These are phyloP conservation scores for Sonneratia caseolaris DNA, from an alignment of 345 rosid species.

Conservation along the genomic window DNA sequence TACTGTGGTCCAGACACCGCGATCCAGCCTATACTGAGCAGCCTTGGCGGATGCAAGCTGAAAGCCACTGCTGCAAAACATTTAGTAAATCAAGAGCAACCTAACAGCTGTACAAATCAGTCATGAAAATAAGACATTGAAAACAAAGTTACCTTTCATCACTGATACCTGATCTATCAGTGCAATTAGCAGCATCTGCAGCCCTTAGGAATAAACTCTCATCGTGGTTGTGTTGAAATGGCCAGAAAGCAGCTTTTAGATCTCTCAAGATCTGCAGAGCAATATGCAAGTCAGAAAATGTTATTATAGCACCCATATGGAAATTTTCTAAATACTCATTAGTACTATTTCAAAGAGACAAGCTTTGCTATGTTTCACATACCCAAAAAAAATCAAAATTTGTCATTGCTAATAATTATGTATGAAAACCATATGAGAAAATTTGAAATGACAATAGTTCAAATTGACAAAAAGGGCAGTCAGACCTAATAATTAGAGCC, in stretches of 20 bases:
- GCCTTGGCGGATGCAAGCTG: constrained; percentile 56
- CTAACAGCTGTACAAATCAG: neutral
- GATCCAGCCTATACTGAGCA: constrained; percentile 43
- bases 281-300: neutral
- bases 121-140: neutral
- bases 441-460: too few relatives aligned
- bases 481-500: neutral
- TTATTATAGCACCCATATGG: neutral
- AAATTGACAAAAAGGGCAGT: neutral
- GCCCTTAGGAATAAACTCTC: constrained; percentile 50
- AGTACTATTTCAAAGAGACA: neutral
- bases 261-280: constrained; percentile 32
- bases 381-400: too few relatives aligned
- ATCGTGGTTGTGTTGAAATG: constrained; percentile 40
- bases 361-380: neutral
- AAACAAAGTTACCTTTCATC: constrained; percentile 32
- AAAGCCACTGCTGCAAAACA: constrained; percentile 25
- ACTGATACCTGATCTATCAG: constrained; percentile 21
- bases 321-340: neutral
- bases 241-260: constrained; percentile 63
- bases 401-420: too few relatives aligned
- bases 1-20: constrained; percentile 46
- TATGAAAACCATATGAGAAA: too few relatives aligned
- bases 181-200: constrained; percentile 41
- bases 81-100: neutral